Evolutionary conservation across 179 eudicot genomes (phyloP).

Genomic region (Heliamphora pulchella): DNA sequence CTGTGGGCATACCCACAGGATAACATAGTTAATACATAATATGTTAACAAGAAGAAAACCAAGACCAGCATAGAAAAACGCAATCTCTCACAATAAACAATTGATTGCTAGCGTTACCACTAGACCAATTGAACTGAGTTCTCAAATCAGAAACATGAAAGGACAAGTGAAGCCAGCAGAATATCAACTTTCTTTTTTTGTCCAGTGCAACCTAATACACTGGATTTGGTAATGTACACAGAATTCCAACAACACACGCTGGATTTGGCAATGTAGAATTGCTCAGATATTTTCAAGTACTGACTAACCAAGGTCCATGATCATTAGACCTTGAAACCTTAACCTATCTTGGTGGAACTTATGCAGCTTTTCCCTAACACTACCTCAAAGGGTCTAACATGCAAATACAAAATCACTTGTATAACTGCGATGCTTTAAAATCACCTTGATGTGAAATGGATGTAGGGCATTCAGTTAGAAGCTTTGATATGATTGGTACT

Average conservation of each 20-base stretch:
- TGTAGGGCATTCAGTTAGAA: not conserved
- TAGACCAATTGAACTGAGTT: not conserved
- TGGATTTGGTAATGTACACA: not conserved
- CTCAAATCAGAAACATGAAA: not conserved
- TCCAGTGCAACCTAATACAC: not conserved
- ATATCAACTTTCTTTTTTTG: not conserved
- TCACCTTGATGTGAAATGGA: not conserved
- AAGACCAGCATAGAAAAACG: not conserved
- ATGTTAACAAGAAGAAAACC: not conserved
- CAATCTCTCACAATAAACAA: slow-evolving; percentile 2
- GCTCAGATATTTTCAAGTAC: not conserved
- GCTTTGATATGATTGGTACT: not conserved
- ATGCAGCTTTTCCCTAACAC: not conserved
- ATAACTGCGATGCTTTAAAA: not conserved
- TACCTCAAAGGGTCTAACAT: not conserved
- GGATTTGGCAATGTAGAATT: not conserved
- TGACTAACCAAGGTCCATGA: not conserved
- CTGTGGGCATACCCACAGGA: not conserved
- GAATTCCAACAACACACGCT: not conserved
- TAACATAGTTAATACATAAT: not conserved
- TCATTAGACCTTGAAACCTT: not conserved
- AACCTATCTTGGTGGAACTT: not conserved
- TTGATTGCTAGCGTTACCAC: not conserved
- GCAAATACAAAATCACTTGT: not conserved
- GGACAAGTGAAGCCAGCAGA: not conserved